phyloP scores from a whole-genome alignment of 2,329 filamentous ascomycete species.

The Chrysoporthe puriensis region DNA sequence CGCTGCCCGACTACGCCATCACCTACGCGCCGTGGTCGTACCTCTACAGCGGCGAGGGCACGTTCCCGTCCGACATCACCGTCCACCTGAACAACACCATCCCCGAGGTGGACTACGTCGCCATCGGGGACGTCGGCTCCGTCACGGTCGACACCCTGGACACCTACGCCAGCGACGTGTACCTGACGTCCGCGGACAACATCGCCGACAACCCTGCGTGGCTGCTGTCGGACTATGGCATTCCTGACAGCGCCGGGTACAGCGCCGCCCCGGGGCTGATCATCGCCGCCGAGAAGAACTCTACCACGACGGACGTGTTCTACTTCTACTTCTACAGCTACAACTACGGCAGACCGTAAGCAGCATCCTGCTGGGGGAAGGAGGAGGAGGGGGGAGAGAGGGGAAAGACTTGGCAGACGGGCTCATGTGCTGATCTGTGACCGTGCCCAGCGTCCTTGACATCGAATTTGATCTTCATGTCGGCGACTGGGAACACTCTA shows the following conservation, averaged over 20 bases:
- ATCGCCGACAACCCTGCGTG: slow-evolving; percentile 26
- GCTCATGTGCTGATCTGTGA: background rate
- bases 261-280: slow-evolving; percentile 32
- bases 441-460: slow-evolving; percentile 27
- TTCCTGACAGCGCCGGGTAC: slow-evolving; percentile 24
- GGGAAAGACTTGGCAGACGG: background rate
- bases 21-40: slow-evolving; percentile 31
- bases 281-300: slow-evolving; percentile 32
- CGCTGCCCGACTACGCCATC: slow-evolving; percentile 30
- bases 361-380: background rate
- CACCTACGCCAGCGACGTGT: slow-evolving; percentile 24
- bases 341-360: slow-evolving; percentile 30
- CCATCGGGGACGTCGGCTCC: slow-evolving; percentile 25
- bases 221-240: slow-evolving; percentile 30
- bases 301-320: slow-evolving; percentile 31
- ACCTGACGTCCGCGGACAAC: slow-evolving; percentile 30
- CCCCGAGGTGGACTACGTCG: slow-evolving; percentile 27
- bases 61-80: slow-evolving; percentile 31
- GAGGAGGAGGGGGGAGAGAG: background rate
- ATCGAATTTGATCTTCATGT: slow-evolving; percentile 34
- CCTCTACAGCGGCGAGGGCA: slow-evolving; percentile 30
- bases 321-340: slow-evolving; percentile 34
- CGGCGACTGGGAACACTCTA: slow-evolving; percentile 35
- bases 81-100: slow-evolving; percentile 31
- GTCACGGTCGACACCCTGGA: slow-evolving; percentile 29